A percentile compares a stretch with the other conserved stretches of the same genome.
Conservation (phyloP, 352 stramenopile genomes). For the Lagenidium giganteum region DNA sequence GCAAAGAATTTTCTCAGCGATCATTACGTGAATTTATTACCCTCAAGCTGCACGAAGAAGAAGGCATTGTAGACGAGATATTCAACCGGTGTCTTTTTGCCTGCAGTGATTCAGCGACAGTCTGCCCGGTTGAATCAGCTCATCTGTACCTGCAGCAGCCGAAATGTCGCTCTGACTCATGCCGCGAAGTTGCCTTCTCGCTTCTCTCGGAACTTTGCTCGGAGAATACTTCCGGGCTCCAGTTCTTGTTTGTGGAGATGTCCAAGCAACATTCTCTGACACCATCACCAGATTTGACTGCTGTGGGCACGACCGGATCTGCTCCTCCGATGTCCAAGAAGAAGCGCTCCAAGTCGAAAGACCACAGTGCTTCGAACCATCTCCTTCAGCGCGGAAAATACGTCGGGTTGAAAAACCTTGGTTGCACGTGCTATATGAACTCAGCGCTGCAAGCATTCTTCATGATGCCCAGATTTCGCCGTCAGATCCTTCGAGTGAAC, state of each 20-base stretch:
- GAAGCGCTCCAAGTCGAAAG: constrained; percentile 29
- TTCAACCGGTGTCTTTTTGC: constrained; percentile 71
- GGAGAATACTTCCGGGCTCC: too few species aligned
- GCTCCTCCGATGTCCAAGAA: constrained; percentile 49
- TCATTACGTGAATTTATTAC: constrained; percentile 47
- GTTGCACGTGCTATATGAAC: constrained; percentile 94
- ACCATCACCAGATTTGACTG: not conserved
- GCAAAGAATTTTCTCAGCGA: too few species aligned
- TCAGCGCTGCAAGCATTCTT: constrained; percentile 91
- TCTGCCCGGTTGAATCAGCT: constrained; percentile 5
- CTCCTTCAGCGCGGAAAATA: constrained; percentile 56
- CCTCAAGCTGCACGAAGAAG: constrained; percentile 37
- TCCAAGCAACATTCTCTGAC: not conserved
- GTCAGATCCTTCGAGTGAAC: constrained; percentile 81
- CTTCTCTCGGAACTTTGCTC: too few species aligned
- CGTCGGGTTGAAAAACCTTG: constrained; percentile 90
- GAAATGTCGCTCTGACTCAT: too few species aligned
- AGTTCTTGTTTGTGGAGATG: too few species aligned
- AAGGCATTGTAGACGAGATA: constrained; percentile 64
- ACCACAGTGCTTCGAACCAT: constrained; percentile 8
- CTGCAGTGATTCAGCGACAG: too few species aligned
- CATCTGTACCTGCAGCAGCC: too few species aligned
- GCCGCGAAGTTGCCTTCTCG: too few species aligned
- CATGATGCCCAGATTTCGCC: constrained; percentile 87
- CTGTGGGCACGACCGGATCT: too few species aligned